A percentile compares a stretch with the other conserved stretches of the same genome.
phyloP scores from a whole-genome alignment of 495 filamentous ascomycete genomes.

The Daldinia concentrica region DNA sequence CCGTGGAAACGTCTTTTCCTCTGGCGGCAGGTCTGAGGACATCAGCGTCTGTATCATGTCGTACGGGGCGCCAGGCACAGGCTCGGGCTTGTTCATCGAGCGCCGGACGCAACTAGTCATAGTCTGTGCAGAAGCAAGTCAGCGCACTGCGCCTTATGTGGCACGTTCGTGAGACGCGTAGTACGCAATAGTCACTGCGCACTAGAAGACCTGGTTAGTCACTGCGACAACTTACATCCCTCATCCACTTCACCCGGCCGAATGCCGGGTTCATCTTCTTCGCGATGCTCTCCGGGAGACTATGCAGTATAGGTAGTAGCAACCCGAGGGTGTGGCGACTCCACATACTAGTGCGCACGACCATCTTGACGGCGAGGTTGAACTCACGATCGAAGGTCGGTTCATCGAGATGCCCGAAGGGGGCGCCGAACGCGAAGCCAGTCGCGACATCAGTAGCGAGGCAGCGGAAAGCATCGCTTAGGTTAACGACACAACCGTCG shows the following conservation, averaged over 20 bases:
- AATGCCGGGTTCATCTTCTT: conserved; percentile 33
- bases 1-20: conserved; percentile 50
- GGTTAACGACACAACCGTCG: conserved; percentile 35
- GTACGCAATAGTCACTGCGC: not conserved
- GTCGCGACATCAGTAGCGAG: conserved; percentile 52
- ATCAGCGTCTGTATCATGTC: conserved; percentile 47
- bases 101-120: conserved; percentile 33
- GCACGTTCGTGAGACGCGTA: not conserved
- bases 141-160: not conserved
- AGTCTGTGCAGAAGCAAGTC: conserved; percentile 16
- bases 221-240: conserved; percentile 12
- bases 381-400: conserved; percentile 47
- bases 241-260: conserved; percentile 34
- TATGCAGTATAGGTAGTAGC: conserved; percentile 24
- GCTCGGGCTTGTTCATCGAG: conserved; percentile 38
- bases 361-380: conserved; percentile 25
- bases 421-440: conserved; percentile 46
- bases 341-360: conserved; percentile 23
- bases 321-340: conserved; percentile 28
- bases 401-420: conserved; percentile 47
- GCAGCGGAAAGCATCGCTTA: conserved; percentile 48
- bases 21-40: conserved; percentile 47
- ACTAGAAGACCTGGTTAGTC: not conserved
- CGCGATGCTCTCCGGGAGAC: conserved; percentile 29
- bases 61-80: conserved; percentile 19